A percentile compares a stretch with the other conserved stretches of the same genome.
These are phyloP conservation scores for Syncephalastrum racemosum DNA, from an alignment of 371 early-diverging fungal species.

Conservation along the genomic window DNA sequence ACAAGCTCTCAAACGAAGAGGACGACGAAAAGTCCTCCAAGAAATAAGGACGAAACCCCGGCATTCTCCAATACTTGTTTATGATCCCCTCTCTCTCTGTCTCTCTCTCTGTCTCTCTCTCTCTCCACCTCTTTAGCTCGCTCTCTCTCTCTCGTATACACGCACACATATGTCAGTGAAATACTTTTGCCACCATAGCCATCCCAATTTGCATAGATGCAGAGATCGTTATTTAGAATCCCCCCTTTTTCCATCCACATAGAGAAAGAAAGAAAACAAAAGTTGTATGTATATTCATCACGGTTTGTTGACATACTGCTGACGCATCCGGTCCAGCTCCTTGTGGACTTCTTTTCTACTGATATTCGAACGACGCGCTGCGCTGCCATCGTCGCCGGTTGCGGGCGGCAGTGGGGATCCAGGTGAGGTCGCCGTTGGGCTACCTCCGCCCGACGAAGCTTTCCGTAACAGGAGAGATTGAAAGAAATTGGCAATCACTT, in stretches of 20 bases:
- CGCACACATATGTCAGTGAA: too few species aligned
- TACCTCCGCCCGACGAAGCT: constrained; percentile 24
- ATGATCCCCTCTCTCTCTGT: too few species aligned
- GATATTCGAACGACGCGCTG: constrained; percentile 31
- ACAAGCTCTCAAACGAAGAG: constrained; percentile 22
- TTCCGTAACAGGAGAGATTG: constrained; percentile 80
- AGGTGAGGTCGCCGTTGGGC: constrained; percentile 32
- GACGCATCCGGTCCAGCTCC: constrained; percentile 45
- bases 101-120: too few species aligned
- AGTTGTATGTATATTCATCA: constrained; percentile 7
- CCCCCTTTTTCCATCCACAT: too few species aligned
- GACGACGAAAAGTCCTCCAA: constrained; percentile 18
- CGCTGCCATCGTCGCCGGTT: constrained; percentile 20
- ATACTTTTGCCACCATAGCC: too few species aligned
- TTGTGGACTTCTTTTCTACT: constrained; percentile 50
- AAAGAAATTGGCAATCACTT: constrained; percentile 87
- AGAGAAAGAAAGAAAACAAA: too few species aligned
- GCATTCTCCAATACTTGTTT: too few species aligned
- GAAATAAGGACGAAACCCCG: too few species aligned
- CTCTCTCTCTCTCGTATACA: too few species aligned
- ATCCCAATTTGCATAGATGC: too few species aligned
- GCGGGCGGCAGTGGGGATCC: constrained; percentile 12
- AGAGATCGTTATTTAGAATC: too few species aligned
- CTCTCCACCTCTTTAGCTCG: too few species aligned
- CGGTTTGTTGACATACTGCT: constrained; percentile 34